These are phyloP conservation scores for Guyanaporus albipodus DNA, from an alignment of 768 basidiomycete species.

Conservation along the genomic window DNA sequence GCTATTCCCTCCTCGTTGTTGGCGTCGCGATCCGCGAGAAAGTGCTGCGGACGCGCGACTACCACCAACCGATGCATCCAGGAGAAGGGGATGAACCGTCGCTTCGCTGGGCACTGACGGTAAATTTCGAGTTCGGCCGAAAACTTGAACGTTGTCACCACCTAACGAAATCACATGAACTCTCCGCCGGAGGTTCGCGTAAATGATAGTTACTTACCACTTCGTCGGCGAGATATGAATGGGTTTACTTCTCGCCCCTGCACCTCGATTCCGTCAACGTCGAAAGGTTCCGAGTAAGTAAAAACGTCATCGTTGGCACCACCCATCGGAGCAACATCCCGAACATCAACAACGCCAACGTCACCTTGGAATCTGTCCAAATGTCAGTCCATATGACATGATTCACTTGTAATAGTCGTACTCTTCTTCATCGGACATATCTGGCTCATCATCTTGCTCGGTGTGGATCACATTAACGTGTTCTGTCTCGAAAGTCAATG, in stretches of 20 bases:
- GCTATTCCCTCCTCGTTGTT: constrained; percentile 49
- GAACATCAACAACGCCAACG: constrained; percentile 36
- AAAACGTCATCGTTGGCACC: constrained; percentile 46
- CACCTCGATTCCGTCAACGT: constrained; percentile 42
- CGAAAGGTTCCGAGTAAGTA: constrained; percentile 51
- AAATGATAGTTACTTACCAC: constrained; percentile 20
- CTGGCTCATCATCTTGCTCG: constrained; percentile 59
- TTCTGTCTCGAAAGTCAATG: constrained; percentile 26
- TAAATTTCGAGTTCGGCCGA: constrained; percentile 56
- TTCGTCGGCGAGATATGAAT: constrained; percentile 54
- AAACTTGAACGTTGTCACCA: constrained; percentile 57
- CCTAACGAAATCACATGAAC: constrained; percentile 22
- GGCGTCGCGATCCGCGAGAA: constrained; percentile 48
- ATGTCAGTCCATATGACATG: constrained; percentile 12
- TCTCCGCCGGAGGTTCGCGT: neutral
- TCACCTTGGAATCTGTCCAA: constrained; percentile 38
- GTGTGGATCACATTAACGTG: constrained; percentile 59
- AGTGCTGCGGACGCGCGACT: constrained; percentile 44
- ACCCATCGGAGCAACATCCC: constrained; percentile 29
- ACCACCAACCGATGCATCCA: constrained; percentile 52
- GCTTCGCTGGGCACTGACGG: constrained; percentile 57
- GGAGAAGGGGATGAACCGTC: constrained; percentile 76
- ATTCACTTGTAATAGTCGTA: constrained; percentile 31
- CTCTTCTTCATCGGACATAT: constrained; percentile 68
- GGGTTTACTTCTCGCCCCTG: constrained; percentile 38